Conservation (phyloP, 768 basidiomycete species). For the Austroboletus eburneus region DNA sequence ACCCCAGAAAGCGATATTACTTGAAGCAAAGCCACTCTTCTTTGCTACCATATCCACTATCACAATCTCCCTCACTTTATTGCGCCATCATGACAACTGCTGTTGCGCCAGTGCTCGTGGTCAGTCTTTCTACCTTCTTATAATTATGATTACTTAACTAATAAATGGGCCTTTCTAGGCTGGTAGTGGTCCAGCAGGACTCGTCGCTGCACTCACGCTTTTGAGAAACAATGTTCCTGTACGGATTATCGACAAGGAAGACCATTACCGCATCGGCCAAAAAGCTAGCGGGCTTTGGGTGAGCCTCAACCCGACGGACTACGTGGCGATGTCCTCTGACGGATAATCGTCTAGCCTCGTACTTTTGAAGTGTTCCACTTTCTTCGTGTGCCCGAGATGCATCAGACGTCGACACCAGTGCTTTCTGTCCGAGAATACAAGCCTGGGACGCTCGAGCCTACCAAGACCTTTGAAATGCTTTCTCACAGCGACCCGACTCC, state of each 20-base stretch:
- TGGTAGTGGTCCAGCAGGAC: conserved; percentile 30
- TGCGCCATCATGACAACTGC: too few relatives aligned
- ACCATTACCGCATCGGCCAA: conserved; percentile 33
- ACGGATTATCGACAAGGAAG: conserved; percentile 48
- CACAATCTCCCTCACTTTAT: too few relatives aligned
- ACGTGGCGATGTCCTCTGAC: background rate
- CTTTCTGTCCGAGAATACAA: conserved; percentile 34
- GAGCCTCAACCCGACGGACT: background rate
- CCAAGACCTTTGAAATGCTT: conserved; percentile 4
- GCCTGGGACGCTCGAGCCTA: conserved; percentile 13
- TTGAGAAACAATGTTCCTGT: conserved; percentile 44
- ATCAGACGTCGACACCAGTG: conserved; percentile 26
- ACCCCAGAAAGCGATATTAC: too few relatives aligned
- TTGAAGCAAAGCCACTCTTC: too few relatives aligned
- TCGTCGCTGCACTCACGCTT: conserved; percentile 30
- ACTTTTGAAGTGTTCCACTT: conserved; percentile 43
- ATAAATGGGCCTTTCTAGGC: too few relatives aligned
- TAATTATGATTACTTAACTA: too few relatives aligned
- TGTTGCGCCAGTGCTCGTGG: too few relatives aligned
- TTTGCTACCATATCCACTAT: too few relatives aligned
- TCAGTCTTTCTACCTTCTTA: too few relatives aligned
- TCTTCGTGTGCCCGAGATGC: conserved; percentile 37
- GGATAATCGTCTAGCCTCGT: conserved; percentile 17
- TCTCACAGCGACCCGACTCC: conserved; percentile 18
- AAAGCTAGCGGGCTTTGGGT: conserved; percentile 40